Percentiles rank a stretch among this genome's conserved stretches.
phyloP scores from a whole-genome alignment of 2,329 filamentous ascomycete species.

The Scedosporium aurantiacum region DNA sequence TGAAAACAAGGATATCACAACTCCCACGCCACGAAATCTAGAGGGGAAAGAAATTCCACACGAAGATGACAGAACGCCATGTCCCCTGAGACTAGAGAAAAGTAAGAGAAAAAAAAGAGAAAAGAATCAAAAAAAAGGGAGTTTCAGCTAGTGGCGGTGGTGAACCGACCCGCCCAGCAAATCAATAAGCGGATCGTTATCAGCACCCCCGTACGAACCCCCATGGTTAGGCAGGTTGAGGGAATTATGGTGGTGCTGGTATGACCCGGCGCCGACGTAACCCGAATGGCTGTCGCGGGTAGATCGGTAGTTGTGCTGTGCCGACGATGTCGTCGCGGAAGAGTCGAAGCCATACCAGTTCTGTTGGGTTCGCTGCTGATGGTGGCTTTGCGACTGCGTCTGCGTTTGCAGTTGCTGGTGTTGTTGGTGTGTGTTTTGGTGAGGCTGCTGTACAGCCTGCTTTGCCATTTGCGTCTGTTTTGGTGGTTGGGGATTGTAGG shows the following conservation, averaged over 20 bases:
- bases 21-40: too few species aligned
- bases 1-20: too few species aligned
- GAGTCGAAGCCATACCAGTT: slow-evolving; percentile 2
- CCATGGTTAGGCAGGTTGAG: slow-evolving; percentile 3
- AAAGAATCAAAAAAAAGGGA: background rate
- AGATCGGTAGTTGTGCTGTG: background rate
- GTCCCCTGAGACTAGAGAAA: background rate
- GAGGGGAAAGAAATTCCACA: background rate
- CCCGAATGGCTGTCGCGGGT: background rate
- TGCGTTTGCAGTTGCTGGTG: slow-evolving; percentile 11
- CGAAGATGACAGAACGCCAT: background rate
- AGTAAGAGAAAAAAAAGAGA: slow-evolving; percentile 2
- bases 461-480: background rate
- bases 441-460: slow-evolving; percentile 3
- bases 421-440: slow-evolving; percentile 8
- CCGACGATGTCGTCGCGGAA: background rate
- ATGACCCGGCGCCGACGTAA: slow-evolving; percentile 3
- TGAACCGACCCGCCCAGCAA: background rate
- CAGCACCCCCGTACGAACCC: background rate
- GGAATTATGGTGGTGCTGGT: background rate
- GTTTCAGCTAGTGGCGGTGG: background rate
- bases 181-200: slow-evolving; percentile 4
- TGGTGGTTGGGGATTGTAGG: background rate
- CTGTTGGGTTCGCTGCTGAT: slow-evolving; percentile 7
- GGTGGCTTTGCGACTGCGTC: slow-evolving; percentile 11